phyloP scores from a whole-genome alignment of 179 eudicot genomes.

The Spergularia azorica region DNA sequence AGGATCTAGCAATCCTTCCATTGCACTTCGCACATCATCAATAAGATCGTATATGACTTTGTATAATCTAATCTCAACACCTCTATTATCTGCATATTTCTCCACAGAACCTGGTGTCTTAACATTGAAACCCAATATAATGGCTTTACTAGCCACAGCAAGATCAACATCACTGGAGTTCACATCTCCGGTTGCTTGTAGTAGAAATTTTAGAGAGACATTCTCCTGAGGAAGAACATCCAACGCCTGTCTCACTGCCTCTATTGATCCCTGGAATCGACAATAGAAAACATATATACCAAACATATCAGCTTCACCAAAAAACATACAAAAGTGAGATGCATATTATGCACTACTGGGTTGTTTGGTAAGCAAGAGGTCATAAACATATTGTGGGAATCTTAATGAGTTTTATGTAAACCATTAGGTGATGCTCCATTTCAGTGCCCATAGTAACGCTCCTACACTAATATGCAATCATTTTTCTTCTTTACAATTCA shows the following conservation, averaged over 20 bases:
- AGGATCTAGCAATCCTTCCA: conserved; percentile 93
- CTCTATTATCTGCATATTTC: conserved; percentile 75
- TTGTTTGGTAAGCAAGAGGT: too few species aligned
- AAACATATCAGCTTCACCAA: neutral
- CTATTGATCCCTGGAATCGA: conserved; percentile 76
- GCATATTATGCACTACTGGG: neutral
- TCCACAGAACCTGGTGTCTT: conserved; percentile 78
- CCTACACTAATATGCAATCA: too few species aligned
- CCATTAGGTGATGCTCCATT: too few species aligned
- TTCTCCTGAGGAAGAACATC: conserved; percentile 88
- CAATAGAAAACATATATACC: neutral
- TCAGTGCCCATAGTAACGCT: too few species aligned
- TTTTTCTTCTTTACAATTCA: too few species aligned
- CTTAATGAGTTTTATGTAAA: neutral
- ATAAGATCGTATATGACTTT: conserved; percentile 90
- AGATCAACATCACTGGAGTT: conserved; percentile 91
- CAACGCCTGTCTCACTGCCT: conserved; percentile 88
- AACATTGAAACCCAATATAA: conserved; percentile 85
- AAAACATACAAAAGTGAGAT: neutral
- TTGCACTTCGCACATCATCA: conserved; percentile 87
- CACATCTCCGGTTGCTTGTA: conserved; percentile 90
- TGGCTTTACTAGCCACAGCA: conserved; percentile 79
- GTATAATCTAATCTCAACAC: conserved; percentile 76
- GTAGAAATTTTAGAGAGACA: conserved; percentile 74
- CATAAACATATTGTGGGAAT: neutral